Evolutionary conservation across 768 basidiomycete species (phyloP).

Genomic region (Plicaturopsis crispa): DNA sequence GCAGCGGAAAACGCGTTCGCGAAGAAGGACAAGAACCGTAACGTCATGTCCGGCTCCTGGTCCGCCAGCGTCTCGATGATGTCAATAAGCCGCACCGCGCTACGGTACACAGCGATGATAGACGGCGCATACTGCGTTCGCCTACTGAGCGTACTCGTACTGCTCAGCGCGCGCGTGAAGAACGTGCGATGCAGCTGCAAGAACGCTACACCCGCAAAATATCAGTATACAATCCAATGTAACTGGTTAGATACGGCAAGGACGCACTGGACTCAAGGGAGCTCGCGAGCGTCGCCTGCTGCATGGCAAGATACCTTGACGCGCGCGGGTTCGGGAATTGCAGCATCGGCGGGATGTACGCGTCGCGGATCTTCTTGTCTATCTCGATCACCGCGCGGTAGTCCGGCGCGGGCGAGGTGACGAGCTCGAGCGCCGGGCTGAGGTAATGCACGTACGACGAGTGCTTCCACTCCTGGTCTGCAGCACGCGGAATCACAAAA

Average conservation of each 20-base stretch:
- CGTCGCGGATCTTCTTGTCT: constrained; percentile 49
- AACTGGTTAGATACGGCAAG: constrained; percentile 3
- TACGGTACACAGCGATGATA: constrained; percentile 60
- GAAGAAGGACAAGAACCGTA: constrained; percentile 67
- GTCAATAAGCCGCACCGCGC: constrained; percentile 50
- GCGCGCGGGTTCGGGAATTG: constrained; percentile 27
- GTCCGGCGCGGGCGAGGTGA: constrained; percentile 44
- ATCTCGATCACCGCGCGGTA: constrained; percentile 21
- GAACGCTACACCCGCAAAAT: constrained; percentile 54
- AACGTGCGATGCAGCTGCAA: constrained; percentile 62
- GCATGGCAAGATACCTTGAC: constrained; percentile 46
- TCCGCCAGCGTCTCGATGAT: constrained; percentile 48
- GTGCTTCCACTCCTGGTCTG: constrained; percentile 63
- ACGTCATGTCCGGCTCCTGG: constrained; percentile 52
- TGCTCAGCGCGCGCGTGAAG: constrained; percentile 59
- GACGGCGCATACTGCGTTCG: constrained; percentile 61
- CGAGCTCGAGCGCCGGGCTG: constrained; percentile 53
- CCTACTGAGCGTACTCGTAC: constrained; percentile 44
- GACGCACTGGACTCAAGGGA: constrained; percentile 43
- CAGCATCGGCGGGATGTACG: constrained; percentile 42
- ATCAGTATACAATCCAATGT: constrained; percentile 1
- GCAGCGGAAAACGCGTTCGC: constrained; percentile 68
- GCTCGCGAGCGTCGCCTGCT: constrained; percentile 51
- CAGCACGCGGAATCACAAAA: constrained; percentile 25
- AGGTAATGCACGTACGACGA: constrained; percentile 56